A percentile compares a stretch with the other conserved stretches of the same genome.
These are phyloP conservation scores for Phytophthora sp. DNA, from an alignment of 352 stramenopile genomes.

Conservation along the genomic window DNA sequence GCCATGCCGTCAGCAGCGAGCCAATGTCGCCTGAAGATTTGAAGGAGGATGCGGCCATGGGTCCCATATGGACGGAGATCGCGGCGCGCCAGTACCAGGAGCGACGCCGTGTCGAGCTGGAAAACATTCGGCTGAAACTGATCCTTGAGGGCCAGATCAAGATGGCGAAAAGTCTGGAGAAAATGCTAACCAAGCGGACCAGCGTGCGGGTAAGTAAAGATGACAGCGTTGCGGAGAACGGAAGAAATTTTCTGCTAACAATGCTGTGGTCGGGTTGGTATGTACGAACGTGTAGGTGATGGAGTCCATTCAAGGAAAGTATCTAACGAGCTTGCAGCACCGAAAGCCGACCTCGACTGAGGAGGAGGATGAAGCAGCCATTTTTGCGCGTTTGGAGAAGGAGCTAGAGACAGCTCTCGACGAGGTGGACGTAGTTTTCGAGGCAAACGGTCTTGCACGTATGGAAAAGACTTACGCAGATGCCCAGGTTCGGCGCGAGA, in stretches of 20 bases:
- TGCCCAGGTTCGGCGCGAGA: slow-evolving; percentile 52
- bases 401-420: slow-evolving; percentile 46
- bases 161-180: slow-evolving; percentile 57
- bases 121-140: slow-evolving; percentile 64
- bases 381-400: slow-evolving; percentile 52
- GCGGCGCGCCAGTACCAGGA: slow-evolving; percentile 57
- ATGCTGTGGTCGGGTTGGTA: slow-evolving; percentile 28
- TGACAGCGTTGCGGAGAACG: neutral
- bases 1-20: slow-evolving; percentile 19
- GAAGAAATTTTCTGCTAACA: slow-evolving; percentile 23
- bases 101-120: slow-evolving; percentile 49
- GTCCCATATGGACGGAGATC: slow-evolving; percentile 59
- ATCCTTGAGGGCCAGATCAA: slow-evolving; percentile 60
- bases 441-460: slow-evolving; percentile 50
- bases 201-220: slow-evolving; percentile 40
- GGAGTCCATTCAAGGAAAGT: slow-evolving; percentile 56
- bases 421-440: slow-evolving; percentile 57
- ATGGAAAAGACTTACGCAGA: slow-evolving; percentile 61
- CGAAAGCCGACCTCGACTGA: slow-evolving; percentile 44
- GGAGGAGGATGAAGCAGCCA: slow-evolving; percentile 49
- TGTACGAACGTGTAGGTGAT: slow-evolving; percentile 40
- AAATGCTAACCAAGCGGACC: slow-evolving; percentile 61
- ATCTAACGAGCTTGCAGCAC: slow-evolving; percentile 43
- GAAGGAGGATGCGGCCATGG: slow-evolving; percentile 41
- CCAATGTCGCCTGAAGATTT: slow-evolving; percentile 23